Conservation (phyloP, 2,329 filamentous ascomycete genomes). For the Cadophora malorum region DNA sequence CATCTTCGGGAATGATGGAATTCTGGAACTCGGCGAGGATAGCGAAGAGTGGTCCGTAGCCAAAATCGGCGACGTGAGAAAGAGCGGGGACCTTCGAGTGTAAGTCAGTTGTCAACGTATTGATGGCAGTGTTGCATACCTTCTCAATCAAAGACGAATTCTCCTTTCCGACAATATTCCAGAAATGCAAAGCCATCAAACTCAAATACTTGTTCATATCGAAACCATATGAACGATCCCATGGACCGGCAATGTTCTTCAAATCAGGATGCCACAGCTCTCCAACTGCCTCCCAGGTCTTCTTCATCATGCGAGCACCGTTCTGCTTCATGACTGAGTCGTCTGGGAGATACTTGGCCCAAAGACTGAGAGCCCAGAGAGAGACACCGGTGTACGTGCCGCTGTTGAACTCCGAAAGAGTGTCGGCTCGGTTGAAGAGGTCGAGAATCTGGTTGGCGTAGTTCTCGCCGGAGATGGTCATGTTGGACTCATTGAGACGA, state of each 20-base stretch:
- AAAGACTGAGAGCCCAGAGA: constrained; percentile 62
- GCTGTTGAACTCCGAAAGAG: constrained; percentile 62
- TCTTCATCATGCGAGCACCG: constrained; percentile 56
- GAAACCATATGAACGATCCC: constrained; percentile 68
- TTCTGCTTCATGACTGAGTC: constrained; percentile 60
- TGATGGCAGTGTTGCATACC: constrained; percentile 10
- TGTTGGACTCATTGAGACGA: constrained; percentile 59
- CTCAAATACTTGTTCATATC: constrained; percentile 68
- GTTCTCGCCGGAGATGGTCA: constrained; percentile 61
- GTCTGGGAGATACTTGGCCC: constrained; percentile 63
- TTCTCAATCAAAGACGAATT: constrained; percentile 37
- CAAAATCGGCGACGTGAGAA: constrained; percentile 65
- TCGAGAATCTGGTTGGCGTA: constrained; percentile 62
- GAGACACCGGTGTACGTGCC: constrained; percentile 68
- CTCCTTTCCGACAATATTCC: constrained; percentile 60
- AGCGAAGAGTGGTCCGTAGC: constrained; percentile 62
- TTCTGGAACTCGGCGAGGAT: constrained; percentile 58
- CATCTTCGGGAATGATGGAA: constrained; percentile 51
- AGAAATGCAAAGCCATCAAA: constrained; percentile 64
- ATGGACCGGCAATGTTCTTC: constrained; percentile 67
- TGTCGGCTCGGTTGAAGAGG: constrained; percentile 61
- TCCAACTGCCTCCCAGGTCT: constrained; percentile 59
- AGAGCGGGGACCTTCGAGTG: constrained; percentile 45
- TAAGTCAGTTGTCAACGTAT: background rate
- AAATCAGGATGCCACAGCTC: constrained; percentile 63